A percentile compares a stretch with the other conserved stretches of the same genome.
Evolutionary conservation across 192 early-diverging fungal species (phyloP).

Genomic region (Podila minutissima): DNA sequence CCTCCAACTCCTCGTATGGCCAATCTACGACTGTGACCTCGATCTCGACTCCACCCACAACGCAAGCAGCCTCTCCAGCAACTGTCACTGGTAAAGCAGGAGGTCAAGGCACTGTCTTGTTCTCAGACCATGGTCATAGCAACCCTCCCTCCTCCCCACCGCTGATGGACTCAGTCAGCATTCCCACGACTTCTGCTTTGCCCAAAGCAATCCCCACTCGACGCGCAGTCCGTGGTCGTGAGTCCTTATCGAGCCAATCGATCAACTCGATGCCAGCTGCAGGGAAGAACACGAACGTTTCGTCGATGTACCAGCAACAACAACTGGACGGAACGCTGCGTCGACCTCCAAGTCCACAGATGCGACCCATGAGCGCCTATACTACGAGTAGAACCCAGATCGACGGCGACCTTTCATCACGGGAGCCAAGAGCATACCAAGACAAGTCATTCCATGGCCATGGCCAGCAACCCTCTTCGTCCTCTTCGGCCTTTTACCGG

Average conservation of each 20-base stretch:
- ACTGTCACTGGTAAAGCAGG: too few relatives aligned
- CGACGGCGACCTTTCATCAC: background rate
- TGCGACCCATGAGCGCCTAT: conserved; percentile 20
- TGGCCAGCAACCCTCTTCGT: too few relatives aligned
- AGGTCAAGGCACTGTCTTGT: too few relatives aligned
- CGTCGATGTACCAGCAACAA: background rate
- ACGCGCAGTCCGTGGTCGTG: conserved; percentile 34
- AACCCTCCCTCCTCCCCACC: background rate
- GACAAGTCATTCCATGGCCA: too few relatives aligned
- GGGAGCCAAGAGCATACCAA: background rate
- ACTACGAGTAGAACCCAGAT: background rate
- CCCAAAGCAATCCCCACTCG: background rate
- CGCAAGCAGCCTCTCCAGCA: too few relatives aligned
- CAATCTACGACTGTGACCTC: background rate
- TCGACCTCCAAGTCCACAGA: conserved; percentile 1
- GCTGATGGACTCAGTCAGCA: conserved; percentile 2
- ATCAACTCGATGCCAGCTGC: conserved; percentile 42
- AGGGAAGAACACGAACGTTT: background rate
- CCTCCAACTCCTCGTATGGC: background rate
- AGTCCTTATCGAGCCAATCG: background rate
- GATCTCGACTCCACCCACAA: too few relatives aligned
- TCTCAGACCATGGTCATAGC: too few relatives aligned
- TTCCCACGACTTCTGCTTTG: background rate
- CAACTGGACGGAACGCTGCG: background rate
- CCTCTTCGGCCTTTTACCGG: too few relatives aligned